These are phyloP conservation scores for Phytophthora idaei DNA, from an alignment of 352 stramenopile species.

Conservation along the genomic window DNA sequence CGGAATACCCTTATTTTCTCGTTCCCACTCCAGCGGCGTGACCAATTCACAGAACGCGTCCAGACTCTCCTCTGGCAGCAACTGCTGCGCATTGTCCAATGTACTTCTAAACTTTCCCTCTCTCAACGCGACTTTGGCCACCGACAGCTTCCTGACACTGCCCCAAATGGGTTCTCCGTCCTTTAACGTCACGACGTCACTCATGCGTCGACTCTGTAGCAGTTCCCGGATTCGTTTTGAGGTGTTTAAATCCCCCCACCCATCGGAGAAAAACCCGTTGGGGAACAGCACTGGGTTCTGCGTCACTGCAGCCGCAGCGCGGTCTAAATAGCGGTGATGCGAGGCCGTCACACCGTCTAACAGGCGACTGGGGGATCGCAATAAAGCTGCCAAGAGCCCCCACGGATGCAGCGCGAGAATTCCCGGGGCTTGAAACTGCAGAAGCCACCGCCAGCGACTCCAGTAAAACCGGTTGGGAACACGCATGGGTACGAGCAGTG, in stretches of 20 bases:
- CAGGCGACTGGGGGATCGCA: conserved; percentile 63
- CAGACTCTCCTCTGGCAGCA: conserved; percentile 62
- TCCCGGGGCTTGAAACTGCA: conserved; percentile 25
- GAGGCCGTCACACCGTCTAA: conserved; percentile 62
- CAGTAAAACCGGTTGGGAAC: not conserved
- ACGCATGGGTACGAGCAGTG: conserved; percentile 12
- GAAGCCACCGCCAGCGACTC: conserved; percentile 31
- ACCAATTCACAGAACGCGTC: conserved; percentile 75
- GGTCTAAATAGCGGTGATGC: conserved; percentile 78
- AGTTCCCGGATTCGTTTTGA: conserved; percentile 56
- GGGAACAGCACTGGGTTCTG: conserved; percentile 81
- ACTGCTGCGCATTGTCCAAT: conserved; percentile 55
- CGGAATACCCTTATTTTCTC: conserved; percentile 15
- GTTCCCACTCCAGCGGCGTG: conserved; percentile 63
- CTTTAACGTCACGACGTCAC: conserved; percentile 48
- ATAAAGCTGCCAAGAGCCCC: conserved; percentile 53
- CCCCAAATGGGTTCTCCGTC: conserved; percentile 42
- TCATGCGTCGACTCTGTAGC: conserved; percentile 69
- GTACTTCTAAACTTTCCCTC: conserved; percentile 68
- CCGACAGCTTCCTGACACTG: conserved; percentile 24
- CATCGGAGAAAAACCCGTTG: conserved; percentile 81
- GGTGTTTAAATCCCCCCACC: conserved; percentile 77
- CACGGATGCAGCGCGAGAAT: conserved; percentile 58
- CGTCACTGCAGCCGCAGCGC: conserved; percentile 66
- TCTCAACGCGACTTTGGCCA: conserved; percentile 47